Evolutionary conservation across 257 asterid genomes (phyloP).

Genomic region (Pogostemon cablin): DNA sequence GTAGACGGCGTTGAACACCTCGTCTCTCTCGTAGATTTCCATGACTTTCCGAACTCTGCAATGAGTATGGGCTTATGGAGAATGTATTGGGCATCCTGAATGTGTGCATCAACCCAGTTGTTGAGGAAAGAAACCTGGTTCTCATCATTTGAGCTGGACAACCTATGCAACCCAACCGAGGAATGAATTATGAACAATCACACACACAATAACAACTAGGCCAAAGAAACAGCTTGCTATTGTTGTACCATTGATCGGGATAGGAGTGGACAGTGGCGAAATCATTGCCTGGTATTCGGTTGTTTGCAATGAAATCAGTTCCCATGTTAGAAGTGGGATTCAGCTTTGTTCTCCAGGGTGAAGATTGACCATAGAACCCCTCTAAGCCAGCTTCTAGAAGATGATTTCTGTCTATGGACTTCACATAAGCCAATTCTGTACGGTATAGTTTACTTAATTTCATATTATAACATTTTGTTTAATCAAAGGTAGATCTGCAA

Average conservation of each 20-base stretch:
- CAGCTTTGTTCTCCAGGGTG: conserved; percentile 50
- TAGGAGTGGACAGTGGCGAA: conserved; percentile 88
- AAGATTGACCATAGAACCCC: conserved; percentile 82
- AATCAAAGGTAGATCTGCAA: neutral
- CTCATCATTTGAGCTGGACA: conserved; percentile 52
- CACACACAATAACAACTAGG: neutral
- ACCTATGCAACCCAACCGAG: conserved; percentile 36
- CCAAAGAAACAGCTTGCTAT: neutral
- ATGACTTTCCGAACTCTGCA: conserved; percentile 80
- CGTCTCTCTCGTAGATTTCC: conserved; percentile 61
- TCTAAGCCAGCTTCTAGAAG: conserved; percentile 85
- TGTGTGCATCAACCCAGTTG: conserved; percentile 73
- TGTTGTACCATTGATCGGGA: conserved; percentile 84
- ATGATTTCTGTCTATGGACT: conserved; percentile 80
- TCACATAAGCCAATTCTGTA: conserved; percentile 77
- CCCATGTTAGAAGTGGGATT: conserved; percentile 67
- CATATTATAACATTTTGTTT: too few relatives aligned
- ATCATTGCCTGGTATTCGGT: conserved; percentile 65
- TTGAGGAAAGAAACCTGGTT: conserved; percentile 57
- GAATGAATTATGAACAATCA: too few relatives aligned
- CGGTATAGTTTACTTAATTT: neutral
- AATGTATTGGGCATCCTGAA: conserved; percentile 64
- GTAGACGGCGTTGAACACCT: conserved; percentile 60
- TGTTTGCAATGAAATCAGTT: conserved; percentile 82
- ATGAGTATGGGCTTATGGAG: conserved; percentile 76